A percentile compares a stretch with the other conserved stretches of the same genome.
These are phyloP conservation scores for Trichosporon coremiiforme DNA, from an alignment of 1,284 basidiomycete genomes.

Conservation along the genomic window DNA sequence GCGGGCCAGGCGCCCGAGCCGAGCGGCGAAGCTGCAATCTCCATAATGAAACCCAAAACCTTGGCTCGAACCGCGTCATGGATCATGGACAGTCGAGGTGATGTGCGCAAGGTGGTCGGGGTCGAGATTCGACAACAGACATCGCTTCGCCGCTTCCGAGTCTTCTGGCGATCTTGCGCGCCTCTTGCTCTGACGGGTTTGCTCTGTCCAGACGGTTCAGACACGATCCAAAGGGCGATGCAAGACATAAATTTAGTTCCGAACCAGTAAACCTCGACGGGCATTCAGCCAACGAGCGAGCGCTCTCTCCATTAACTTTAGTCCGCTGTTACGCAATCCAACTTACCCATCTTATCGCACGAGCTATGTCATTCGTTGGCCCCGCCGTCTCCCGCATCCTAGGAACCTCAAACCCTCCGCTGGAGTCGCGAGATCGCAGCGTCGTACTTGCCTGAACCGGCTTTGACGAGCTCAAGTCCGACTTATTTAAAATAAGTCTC, in stretches of 20 bases:
- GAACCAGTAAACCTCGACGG: not conserved
- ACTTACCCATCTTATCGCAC: not conserved
- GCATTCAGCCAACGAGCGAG: not conserved
- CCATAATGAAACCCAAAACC: not conserved
- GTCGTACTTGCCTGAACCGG: not conserved
- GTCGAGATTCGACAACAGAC: too few species aligned
- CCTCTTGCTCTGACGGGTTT: too few species aligned
- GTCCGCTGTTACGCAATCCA: not conserved
- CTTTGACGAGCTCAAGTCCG: not conserved
- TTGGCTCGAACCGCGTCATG: not conserved
- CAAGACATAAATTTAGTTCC: not conserved
- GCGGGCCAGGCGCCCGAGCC: not conserved
- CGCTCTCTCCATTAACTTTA: not conserved
- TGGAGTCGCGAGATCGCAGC: not conserved
- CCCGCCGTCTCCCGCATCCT: not conserved
- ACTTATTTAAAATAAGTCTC: not conserved
- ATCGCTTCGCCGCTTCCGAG: not conserved
- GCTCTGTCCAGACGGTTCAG: too few species aligned
- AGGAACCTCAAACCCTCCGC: not conserved
- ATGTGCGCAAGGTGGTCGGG: too few species aligned
- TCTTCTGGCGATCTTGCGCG: not conserved
- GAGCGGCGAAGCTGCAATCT: not conserved
- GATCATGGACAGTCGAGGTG: too few species aligned
- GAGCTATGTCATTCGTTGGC: not conserved
- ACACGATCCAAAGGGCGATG: not conserved